A percentile compares a stretch with the other conserved stretches of the same genome.
These are phyloP conservation scores for Hyaloscypha bicolor DNA, from an alignment of 495 filamentous ascomycete genomes.

Conservation along the genomic window DNA sequence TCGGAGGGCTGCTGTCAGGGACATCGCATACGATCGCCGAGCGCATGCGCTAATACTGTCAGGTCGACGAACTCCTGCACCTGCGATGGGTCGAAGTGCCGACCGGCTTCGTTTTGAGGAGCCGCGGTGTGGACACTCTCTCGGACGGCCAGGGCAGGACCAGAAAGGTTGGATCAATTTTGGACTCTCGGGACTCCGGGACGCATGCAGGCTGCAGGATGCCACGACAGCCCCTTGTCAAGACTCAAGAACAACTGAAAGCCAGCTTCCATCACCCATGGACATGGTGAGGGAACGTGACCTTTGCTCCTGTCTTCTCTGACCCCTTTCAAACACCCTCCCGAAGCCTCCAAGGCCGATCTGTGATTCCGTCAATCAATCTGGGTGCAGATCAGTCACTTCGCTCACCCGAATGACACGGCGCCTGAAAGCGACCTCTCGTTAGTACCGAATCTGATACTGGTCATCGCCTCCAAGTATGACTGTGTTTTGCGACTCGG, in stretches of 20 bases:
- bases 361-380: slow-evolving; percentile 4
- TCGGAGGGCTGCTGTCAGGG: not conserved
- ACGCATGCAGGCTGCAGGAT: not conserved
- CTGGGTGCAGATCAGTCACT: slow-evolving; percentile 12
- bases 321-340: slow-evolving; percentile 13
- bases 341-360: not conserved
- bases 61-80: not conserved
- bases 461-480: not conserved
- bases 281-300: slow-evolving; percentile 8
- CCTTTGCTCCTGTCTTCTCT: slow-evolving; percentile 10
- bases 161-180: not conserved
- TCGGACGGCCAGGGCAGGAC: not conserved
- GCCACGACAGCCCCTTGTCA: not conserved
- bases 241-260: not conserved
- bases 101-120: not conserved
- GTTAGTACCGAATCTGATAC: slow-evolving; percentile 27
- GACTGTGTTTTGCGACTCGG: slow-evolving; percentile 27
- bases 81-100: not conserved
- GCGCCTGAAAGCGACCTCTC: slow-evolving; percentile 30
- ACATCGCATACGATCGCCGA: not conserved
- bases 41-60: not conserved
- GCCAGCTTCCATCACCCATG: not conserved
- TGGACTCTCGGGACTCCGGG: not conserved
- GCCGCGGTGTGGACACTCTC: not conserved
- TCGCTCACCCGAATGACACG: not conserved